Percentiles rank a stretch among this genome's conserved stretches.
phyloP scores from a whole-genome alignment of 108 stramenopile species.

The Conticribra guillardii region DNA sequence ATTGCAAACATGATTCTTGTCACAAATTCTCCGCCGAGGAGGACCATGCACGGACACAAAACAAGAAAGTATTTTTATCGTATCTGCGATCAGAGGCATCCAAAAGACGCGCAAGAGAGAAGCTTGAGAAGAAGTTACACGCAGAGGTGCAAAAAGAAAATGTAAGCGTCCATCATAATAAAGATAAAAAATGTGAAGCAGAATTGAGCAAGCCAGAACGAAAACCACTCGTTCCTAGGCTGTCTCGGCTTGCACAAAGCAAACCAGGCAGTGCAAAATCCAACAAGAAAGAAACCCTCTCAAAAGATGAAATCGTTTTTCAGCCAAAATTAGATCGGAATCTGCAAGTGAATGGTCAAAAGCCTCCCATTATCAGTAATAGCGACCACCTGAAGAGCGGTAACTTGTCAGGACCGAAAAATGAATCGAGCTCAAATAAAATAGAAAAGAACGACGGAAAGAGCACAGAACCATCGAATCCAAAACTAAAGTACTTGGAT shows the following conservation, averaged over 20 bases:
- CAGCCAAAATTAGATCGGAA: no score
- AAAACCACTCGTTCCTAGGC: conserved; percentile 36
- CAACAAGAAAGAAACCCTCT: no score
- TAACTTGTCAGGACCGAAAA: no score
- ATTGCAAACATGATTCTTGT: conserved; percentile 19
- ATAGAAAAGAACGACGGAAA: conserved; percentile 4
- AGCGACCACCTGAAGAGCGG: no score
- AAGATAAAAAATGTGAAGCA: neutral
- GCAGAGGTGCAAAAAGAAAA: neutral
- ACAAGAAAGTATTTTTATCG: conserved; percentile 18
- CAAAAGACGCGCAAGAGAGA: conserved; percentile 10
- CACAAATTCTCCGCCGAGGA: conserved; percentile 17
- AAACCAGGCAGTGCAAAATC: no score
- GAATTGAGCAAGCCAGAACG: neutral
- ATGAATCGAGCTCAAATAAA: conserved; percentile 5
- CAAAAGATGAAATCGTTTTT: no score
- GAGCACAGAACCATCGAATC: neutral
- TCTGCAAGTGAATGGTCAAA: no score
- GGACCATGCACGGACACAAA: conserved; percentile 7
- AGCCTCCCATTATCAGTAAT: no score
- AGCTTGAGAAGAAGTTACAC: neutral
- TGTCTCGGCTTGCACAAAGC: no score
- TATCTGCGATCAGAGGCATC: conserved; percentile 20
- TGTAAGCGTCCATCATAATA: neutral
- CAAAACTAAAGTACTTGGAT: conserved; percentile 17